Evolutionary conservation across 495 filamentous ascomycete species (phyloP).

Genomic region (Staphylotrichum tortipilum): DNA sequence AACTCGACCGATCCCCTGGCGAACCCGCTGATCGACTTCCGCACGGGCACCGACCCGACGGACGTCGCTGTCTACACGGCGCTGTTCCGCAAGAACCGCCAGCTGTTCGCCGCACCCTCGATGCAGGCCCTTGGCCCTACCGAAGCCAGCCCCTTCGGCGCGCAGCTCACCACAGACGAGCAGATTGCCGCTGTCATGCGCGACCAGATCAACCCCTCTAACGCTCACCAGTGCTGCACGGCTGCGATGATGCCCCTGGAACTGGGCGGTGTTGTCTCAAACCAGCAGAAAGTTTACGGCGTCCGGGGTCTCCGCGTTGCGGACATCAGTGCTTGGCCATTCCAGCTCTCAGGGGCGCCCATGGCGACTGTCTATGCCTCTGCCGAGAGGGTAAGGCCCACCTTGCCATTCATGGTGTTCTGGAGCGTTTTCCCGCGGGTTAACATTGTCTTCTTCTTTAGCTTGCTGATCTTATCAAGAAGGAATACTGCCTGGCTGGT

Average conservation of each 20-base stretch:
- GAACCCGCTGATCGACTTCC: conserved; percentile 25
- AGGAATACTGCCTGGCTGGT: conserved; percentile 15
- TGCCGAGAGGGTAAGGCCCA: conserved; percentile 42
- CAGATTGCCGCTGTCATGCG: conserved; percentile 23
- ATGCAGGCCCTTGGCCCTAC: conserved; percentile 33
- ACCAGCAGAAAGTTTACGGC: conserved; percentile 41
- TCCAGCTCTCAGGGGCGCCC: conserved; percentile 36
- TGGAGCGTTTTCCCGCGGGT: neutral
- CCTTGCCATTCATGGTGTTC: neutral
- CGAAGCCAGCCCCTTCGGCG: conserved; percentile 25
- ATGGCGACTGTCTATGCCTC: conserved; percentile 43
- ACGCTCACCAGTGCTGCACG: conserved; percentile 34
- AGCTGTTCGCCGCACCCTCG: conserved; percentile 31
- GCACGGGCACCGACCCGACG: conserved; percentile 27
- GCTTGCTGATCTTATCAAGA: conserved; percentile 25
- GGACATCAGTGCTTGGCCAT: conserved; percentile 32
- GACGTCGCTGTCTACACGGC: conserved; percentile 27
- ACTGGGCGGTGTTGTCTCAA: conserved; percentile 40
- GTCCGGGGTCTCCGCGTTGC: conserved; percentile 35
- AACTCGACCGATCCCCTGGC: conserved; percentile 29
- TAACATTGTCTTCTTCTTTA: neutral
- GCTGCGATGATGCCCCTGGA: conserved; percentile 37
- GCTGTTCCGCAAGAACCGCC: conserved; percentile 29
- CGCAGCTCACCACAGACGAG: conserved; percentile 15
- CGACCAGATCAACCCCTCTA: conserved; percentile 23